Percentiles rank a stretch among this genome's conserved stretches.
Evolutionary conservation across 169 alveolate species (phyloP).

Genomic region (Condylostoma magnum): DNA sequence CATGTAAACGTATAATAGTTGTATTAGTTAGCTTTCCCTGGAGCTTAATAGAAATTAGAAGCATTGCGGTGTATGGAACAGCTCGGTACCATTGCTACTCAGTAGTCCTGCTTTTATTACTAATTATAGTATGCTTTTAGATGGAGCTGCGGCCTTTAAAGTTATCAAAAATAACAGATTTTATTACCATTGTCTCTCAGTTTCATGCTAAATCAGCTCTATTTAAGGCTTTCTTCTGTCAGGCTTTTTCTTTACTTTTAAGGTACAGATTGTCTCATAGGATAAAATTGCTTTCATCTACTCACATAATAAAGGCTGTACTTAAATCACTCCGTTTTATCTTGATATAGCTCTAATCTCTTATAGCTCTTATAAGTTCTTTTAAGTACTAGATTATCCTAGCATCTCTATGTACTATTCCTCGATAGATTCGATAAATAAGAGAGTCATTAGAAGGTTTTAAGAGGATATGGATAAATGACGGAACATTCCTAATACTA

Average conservation of each 20-base stretch:
- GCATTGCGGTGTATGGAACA: conserved; percentile 1
- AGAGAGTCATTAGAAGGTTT: conserved; percentile 13
- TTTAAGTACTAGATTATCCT: neutral
- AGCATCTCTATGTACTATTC: neutral
- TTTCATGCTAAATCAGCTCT: neutral
- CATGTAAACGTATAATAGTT: neutral
- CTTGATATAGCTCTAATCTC: neutral
- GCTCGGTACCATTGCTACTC: neutral
- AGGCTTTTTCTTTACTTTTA: neutral
- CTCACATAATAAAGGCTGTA: neutral
- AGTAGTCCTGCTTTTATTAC: conserved; percentile 4
- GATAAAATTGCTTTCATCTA: neutral
- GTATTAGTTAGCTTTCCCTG: neutral
- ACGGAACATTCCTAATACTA: conserved; percentile 26
- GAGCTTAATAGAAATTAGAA: conserved; percentile 12
- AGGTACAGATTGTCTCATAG: neutral
- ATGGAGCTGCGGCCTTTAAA: neutral
- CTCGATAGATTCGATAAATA: conserved; percentile 2
- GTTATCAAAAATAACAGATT: conserved; percentile 12
- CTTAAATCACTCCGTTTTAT: neutral
- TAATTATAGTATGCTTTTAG: neutral
- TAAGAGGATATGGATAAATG: conserved; percentile 20
- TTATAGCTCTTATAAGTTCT: neutral
- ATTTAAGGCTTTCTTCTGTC: conserved; percentile 13
- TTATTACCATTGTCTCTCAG: neutral